These are phyloP conservation scores for Saccharomycopsis phalli DNA, from an alignment of 1,139 yeast species.

Conservation along the genomic window DNA sequence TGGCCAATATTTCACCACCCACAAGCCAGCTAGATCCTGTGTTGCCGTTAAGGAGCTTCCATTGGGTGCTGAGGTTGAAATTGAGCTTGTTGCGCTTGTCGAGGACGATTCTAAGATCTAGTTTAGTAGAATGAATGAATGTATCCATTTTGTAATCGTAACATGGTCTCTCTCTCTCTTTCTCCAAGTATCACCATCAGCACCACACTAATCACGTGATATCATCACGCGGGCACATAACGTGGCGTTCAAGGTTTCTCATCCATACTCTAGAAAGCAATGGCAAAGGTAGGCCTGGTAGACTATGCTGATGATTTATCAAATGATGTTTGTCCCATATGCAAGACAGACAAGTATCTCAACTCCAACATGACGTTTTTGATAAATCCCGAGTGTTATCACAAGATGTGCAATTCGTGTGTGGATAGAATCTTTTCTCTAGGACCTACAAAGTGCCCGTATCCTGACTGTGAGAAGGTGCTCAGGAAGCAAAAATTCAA, in stretches of 20 bases:
- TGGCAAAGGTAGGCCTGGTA: constrained; percentile 7
- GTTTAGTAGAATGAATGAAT: no score
- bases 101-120: constrained; percentile 6
- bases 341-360: constrained; percentile 89
- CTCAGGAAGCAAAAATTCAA: constrained; percentile 84
- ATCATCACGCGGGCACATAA: no score
- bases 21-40: constrained; percentile 94
- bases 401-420: constrained; percentile 93
- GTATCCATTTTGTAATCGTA: no score
- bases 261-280: no score
- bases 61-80: constrained; percentile 59
- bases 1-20: constrained; percentile 66
- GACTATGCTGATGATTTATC: constrained; percentile 23
- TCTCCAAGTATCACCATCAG: no score
- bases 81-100: constrained; percentile 67
- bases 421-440: constrained; percentile 87
- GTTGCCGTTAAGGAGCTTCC: constrained; percentile 88
- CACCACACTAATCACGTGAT: no score
- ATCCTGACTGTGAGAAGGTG: constrained; percentile 82
- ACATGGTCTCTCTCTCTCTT: no score
- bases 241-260: no score
- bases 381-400: constrained; percentile 95
- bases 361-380: constrained; percentile 90
- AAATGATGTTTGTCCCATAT: constrained; percentile 92
- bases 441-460: constrained; percentile 97